Evolutionary conservation across 1,284 basidiomycete genomes (phyloP).

Genomic region (Tremellales sp.): DNA sequence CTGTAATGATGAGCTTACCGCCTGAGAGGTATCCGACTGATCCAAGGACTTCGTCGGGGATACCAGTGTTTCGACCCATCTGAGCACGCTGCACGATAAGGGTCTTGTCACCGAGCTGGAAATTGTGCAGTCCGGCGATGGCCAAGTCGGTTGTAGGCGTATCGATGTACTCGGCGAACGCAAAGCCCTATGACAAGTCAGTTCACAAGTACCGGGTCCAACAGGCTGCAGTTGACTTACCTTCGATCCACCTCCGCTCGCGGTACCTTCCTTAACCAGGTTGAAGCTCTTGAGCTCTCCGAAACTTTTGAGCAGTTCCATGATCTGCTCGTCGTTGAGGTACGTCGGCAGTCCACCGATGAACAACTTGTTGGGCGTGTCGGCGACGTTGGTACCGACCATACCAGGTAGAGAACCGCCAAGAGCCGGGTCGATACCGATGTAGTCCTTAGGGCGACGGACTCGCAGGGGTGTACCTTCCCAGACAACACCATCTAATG

Average conservation of each 20-base stretch:
- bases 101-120: conserved; percentile 95
- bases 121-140: conserved; percentile 91
- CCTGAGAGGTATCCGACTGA: conserved; percentile 39
- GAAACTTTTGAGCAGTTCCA: conserved; percentile 94
- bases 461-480: conserved; percentile 88
- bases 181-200: conserved; percentile 70
- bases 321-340: conserved; percentile 94
- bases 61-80: conserved; percentile 44
- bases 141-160: conserved; percentile 85
- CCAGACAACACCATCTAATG: conserved; percentile 94
- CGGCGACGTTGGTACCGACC: conserved; percentile 93
- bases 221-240: conserved; percentile 49
- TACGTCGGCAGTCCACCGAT: conserved; percentile 94
- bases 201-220: neutral
- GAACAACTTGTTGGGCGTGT: conserved; percentile 97
- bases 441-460: conserved; percentile 93
- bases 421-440: conserved; percentile 49
- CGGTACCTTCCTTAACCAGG: conserved; percentile 83
- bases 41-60: conserved; percentile 26
- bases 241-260: conserved; percentile 77
- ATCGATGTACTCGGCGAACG: conserved; percentile 98
- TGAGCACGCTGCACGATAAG: conserved; percentile 90
- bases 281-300: conserved; percentile 98
- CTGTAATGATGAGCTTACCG: conserved; percentile 12
- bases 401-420: conserved; percentile 79